Evolutionary conservation across 2,329 filamentous ascomycete genomes (phyloP).

Genomic region (Hymenoscyphus repandus): DNA sequence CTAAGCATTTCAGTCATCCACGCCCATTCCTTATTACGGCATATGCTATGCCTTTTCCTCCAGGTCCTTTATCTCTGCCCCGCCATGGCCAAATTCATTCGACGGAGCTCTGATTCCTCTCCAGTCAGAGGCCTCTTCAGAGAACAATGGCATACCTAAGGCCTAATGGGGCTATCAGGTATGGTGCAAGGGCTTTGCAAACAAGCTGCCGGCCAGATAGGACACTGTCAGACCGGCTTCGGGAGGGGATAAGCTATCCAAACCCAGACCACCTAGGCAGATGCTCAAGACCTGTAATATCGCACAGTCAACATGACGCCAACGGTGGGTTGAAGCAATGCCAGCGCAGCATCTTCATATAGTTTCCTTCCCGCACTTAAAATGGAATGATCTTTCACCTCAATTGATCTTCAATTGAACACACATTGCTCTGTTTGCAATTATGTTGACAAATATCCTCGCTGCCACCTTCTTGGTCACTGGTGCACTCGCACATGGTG

Average conservation of each 20-base stretch:
- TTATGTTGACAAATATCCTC: conserved; percentile 27
- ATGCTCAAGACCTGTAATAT: conserved; percentile 11
- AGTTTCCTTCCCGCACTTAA: conserved; percentile 6
- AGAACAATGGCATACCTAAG: conserved; percentile 9
- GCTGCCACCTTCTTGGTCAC: conserved; percentile 21
- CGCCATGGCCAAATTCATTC: conserved; percentile 5
- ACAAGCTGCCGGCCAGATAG: conserved; percentile 15
- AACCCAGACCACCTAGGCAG: background rate
- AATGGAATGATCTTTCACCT: background rate
- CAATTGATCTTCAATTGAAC: conserved; percentile 1
- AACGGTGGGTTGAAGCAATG: conserved; percentile 12
- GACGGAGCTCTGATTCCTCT: background rate
- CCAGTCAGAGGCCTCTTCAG: conserved; percentile 5
- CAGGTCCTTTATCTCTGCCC: conserved; percentile 12
- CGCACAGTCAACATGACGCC: conserved; percentile 18
- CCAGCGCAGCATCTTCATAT: conserved; percentile 20
- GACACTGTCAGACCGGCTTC: conserved; percentile 1
- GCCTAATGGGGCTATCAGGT: conserved; percentile 12
- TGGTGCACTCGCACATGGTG: conserved; percentile 84
- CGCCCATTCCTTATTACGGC: background rate
- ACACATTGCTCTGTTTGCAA: conserved; percentile 6
- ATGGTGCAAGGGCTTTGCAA: conserved; percentile 2
- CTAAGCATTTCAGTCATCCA: conserved; percentile 3
- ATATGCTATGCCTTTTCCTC: conserved; percentile 1
- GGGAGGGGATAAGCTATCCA: background rate